phyloP scores from a whole-genome alignment of 495 filamentous ascomycete species.

The Xylaria grammica region DNA sequence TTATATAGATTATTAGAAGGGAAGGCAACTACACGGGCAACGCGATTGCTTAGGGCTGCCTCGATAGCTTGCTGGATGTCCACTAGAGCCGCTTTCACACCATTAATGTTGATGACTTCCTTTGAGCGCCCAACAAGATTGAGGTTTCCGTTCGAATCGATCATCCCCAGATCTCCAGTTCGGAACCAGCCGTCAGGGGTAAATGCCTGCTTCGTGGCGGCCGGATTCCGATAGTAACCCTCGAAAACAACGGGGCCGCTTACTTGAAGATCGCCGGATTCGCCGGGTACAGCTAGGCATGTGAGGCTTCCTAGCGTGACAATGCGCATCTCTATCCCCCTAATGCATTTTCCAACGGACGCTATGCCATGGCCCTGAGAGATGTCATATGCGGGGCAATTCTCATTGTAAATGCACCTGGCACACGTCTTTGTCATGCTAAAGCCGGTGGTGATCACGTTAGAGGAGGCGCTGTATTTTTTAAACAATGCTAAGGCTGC shows the following conservation, averaged over 20 bases:
- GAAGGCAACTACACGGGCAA: not conserved
- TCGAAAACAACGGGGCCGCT: not conserved
- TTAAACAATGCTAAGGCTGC: slow-evolving; percentile 36
- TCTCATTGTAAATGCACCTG: slow-evolving; percentile 47
- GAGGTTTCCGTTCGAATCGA: not conserved
- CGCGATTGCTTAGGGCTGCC: not conserved
- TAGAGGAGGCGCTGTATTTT: slow-evolving; percentile 37
- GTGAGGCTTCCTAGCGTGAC: slow-evolving; percentile 27
- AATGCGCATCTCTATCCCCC: slow-evolving; percentile 51
- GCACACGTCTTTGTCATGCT: slow-evolving; percentile 65
- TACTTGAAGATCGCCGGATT: slow-evolving; percentile 23
- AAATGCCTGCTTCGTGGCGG: not conserved
- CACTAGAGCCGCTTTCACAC: not conserved
- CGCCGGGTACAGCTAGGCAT: slow-evolving; percentile 18
- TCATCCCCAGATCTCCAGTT: slow-evolving; percentile 1
- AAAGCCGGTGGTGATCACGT: slow-evolving; percentile 54
- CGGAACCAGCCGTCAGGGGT: slow-evolving; percentile 3
- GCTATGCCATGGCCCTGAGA: slow-evolving; percentile 34
- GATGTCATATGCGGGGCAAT: slow-evolving; percentile 45
- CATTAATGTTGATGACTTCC: slow-evolving; percentile 10
- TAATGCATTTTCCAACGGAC: slow-evolving; percentile 47
- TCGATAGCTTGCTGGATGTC: not conserved
- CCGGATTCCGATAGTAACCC: not conserved
- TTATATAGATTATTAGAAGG: not conserved
- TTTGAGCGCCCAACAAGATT: not conserved